Base-by-base conservation (phyloP, 768 basidiomycete species). In the Mycena belliarum region DNA sequence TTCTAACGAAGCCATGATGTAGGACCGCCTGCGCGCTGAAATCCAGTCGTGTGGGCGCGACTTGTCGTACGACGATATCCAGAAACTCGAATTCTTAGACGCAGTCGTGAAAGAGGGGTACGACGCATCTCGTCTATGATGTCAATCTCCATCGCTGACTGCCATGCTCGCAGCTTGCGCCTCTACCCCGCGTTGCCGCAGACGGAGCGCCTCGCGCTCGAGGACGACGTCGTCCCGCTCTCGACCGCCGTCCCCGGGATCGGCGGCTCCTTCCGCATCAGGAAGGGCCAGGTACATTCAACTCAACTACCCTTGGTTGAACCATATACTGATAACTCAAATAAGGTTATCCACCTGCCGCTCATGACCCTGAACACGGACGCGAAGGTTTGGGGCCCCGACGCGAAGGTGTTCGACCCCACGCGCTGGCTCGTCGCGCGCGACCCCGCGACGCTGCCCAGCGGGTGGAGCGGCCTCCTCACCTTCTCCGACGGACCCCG, bases 201-300 rank as follows among this genome's bases (percentile, higher is more conserved):
- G 45, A 76, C 72, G 41, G 74, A 79, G 65, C 75, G 78, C 37
- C 64, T 76, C n/a, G 73, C 74, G 10, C 54, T 71, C 25, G 60
- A 68, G 37, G 76, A 79, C 63, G 77, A 80, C 60, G 65, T 78
- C 20, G 66, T 80, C 46, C 78, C 79, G 6, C 74, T 79, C 29
- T 65, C 66, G 33, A 63, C 59, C 32, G 73, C 78, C 4, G 63
- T 79, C 50, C 37, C 45, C 38, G 70, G 65, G 24, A 55, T 62
- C 9, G 66, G 69, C 40, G 72, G 52, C 12, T 59, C 65, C 20
- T 55, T 78, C 29, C 65, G 62, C 28, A 64, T 79, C 24, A 59
- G 63, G 51, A 72, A 71, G 46, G 76, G 76, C 6, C 77, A 78
- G 69, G 76, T 75, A n/a, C n/a, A n/a, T n/a, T n/a, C n/a, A n/a